Evolutionary conservation across 2,329 filamentous ascomycete genomes (phyloP), one percentile per base, ranked within the genome.

Genomic region (Penicillium sp.): DNA sequence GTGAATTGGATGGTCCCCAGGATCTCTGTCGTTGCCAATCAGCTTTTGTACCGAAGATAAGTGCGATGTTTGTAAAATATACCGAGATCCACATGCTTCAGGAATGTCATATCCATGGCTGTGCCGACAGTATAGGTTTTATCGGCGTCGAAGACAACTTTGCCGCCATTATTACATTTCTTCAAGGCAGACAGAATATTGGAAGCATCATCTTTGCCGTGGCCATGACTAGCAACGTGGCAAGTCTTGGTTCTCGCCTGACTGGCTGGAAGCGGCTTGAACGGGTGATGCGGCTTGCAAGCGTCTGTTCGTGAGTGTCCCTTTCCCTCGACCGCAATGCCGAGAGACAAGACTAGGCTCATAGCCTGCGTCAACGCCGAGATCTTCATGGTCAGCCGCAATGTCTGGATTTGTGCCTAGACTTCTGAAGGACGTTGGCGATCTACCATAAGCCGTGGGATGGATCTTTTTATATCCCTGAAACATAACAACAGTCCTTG

Each of bases 51-150:
- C 18, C 18, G 16, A 6, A 9, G 4, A 10, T 38, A 38, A 9
- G 5, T 39, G 21, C 18, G 4, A 18, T 6, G 6, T 39, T 10
- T 12, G 10, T 12, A 8, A 16, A 8, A 54, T 51, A 73, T 74
- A 74, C 82, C 79, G 4, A 88, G 71, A 65, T 89, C 86, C 28
- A 89, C 77, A 57, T 82, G 74, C 41, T 83, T 75, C 16, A 88
- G 71, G 65, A 85, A 87, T 0, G 83, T 86, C 59, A 88, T 69
- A 60, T 89, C 82, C 31, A 89, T 65, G 0, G 85, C 83, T 0
- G 82, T 87, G 13, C 79, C 84, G 54, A 89, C 80, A 1, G 77
- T 81, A 64, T 88, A 89, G 4, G 74, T 76, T 52, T 76, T 72
- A 28, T 81, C 79, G 16, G 74, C 71, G 3, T 78, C 74, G 43